phyloP scores from a whole-genome alignment of 1,139 yeast genomes.

The Hansenula sp. region DNA sequence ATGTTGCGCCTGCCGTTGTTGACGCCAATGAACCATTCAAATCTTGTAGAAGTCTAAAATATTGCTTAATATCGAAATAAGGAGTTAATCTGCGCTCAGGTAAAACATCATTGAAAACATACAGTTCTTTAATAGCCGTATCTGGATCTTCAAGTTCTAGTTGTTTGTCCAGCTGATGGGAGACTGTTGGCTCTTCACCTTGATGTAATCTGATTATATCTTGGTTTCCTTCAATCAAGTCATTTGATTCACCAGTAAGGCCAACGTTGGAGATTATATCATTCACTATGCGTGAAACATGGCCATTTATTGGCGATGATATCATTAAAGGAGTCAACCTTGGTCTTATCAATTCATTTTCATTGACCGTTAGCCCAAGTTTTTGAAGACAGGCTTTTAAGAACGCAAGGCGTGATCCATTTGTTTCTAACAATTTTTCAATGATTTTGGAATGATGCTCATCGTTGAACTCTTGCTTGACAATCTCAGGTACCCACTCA shows the following conservation, averaged over 20 bases:
- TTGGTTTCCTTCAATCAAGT: conserved; percentile 44
- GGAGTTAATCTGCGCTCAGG: conserved; percentile 61
- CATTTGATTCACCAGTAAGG: conserved; percentile 33
- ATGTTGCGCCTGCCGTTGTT: conserved; percentile 53
- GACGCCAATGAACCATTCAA: conserved; percentile 20
- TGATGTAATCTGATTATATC: conserved; percentile 51
- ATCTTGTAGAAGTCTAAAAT: conserved; percentile 44
- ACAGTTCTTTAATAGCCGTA: conserved; percentile 44
- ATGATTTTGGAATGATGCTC: conserved; percentile 35
- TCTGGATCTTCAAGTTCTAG: conserved; percentile 47
- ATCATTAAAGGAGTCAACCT: conserved; percentile 54
- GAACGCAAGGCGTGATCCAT: conserved; percentile 48
- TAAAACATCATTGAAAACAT: conserved; percentile 37
- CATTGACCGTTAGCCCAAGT: conserved; percentile 67
- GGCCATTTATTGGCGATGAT: conserved; percentile 20
- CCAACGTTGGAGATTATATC: conserved; percentile 35
- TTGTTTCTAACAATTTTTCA: conserved; percentile 37
- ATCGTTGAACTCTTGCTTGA: conserved; percentile 33
- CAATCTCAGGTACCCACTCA: conserved; percentile 63
- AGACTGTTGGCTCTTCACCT: conserved; percentile 22
- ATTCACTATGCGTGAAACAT: conserved; percentile 12
- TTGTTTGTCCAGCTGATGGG: conserved; percentile 24
- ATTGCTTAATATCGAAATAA: conserved; percentile 60
- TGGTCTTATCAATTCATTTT: conserved; percentile 50
- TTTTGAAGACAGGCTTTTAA: conserved; percentile 51